Conservation (phyloP, 331 rosid genomes). For the Telfairia occidentalis region DNA sequence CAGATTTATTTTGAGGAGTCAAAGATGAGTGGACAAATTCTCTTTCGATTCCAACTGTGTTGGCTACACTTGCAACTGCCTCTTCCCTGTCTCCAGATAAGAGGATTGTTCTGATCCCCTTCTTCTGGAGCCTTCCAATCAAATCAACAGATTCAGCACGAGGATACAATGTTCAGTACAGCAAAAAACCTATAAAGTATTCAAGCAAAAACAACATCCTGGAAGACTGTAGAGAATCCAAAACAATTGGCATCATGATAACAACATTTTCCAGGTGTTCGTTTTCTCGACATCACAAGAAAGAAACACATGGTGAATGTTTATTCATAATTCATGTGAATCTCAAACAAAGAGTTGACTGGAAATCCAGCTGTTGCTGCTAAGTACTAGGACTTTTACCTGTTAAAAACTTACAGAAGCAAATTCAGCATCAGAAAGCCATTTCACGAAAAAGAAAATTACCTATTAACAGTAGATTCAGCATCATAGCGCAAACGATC, state of each 20-base stretch:
- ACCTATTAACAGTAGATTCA: constrained; percentile 59
- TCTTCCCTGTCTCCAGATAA: constrained; percentile 99
- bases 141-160: constrained; percentile 28
- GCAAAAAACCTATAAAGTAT: not conserved
- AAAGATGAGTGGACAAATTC: constrained; percentile 59
- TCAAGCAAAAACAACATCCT: constrained; percentile 10
- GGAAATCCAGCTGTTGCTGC: not conserved
- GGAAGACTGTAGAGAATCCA: not conserved
- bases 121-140: constrained; percentile 68
- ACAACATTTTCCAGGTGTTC: not conserved
- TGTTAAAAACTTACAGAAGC: not conserved
- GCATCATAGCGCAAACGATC: constrained; percentile 84
- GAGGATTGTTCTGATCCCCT: constrained; percentile 74
- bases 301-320: not conserved
- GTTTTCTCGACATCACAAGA: not conserved
- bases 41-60: constrained; percentile 62
- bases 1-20: constrained; percentile 80
- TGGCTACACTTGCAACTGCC: constrained; percentile 87
- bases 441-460: constrained; percentile 3
- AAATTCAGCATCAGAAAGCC: not conserved
- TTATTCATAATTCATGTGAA: not conserved
- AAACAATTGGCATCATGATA: not conserved
- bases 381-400: not conserved
- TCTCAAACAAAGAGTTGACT: not conserved
- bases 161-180: constrained; percentile 14